Evolutionary conservation across 2,329 filamentous ascomycete species (phyloP).

Genomic region (Ustulina deusta): DNA sequence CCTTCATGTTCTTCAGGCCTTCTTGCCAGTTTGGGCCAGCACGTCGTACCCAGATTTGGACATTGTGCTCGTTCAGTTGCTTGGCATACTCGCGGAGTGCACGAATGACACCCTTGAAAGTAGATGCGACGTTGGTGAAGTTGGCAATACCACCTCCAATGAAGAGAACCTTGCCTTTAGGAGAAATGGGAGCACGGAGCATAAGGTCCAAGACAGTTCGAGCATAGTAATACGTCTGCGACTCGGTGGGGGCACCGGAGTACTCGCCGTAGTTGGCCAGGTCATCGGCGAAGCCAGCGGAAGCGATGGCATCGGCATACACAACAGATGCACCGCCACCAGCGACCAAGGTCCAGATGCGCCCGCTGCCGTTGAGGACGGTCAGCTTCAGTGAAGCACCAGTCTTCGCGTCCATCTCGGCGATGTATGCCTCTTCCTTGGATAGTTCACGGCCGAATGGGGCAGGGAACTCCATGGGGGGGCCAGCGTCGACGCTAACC

Average conservation of each 20-base stretch:
- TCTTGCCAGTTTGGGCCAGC: constrained; percentile 99
- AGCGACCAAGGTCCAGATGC: constrained; percentile 97
- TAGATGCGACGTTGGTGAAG: constrained; percentile 99
- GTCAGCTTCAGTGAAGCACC: constrained; percentile 99
- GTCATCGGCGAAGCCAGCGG: constrained; percentile 92
- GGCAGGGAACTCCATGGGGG: constrained; percentile 98
- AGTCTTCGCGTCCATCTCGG: constrained; percentile 98
- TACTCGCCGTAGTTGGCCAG: constrained; percentile 99
- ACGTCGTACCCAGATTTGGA: constrained; percentile 93
- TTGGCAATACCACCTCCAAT: constrained; percentile 99
- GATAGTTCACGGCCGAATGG: constrained; percentile 98
- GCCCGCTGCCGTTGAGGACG: constrained; percentile 89
- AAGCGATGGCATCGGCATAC: constrained; percentile 98
- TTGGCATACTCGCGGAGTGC: constrained; percentile 91
- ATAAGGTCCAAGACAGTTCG: constrained; percentile 97
- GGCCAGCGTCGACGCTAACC: constrained; percentile 94
- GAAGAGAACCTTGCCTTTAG: constrained; percentile 98
- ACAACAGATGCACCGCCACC: constrained; percentile 99
- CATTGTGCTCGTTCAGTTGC: constrained; percentile 92
- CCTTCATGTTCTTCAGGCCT: constrained; percentile 99
- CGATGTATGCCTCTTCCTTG: constrained; percentile 99
- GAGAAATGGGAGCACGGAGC: constrained; percentile 86
- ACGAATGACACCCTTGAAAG: constrained; percentile 99
- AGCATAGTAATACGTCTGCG: constrained; percentile 99
- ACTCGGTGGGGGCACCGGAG: constrained; percentile 98